Evolutionary conservation across 2,329 filamentous ascomycete genomes (phyloP), one percentile per base, ranked within the genome.

Genomic region (Colletotrichum costaricense): DNA sequence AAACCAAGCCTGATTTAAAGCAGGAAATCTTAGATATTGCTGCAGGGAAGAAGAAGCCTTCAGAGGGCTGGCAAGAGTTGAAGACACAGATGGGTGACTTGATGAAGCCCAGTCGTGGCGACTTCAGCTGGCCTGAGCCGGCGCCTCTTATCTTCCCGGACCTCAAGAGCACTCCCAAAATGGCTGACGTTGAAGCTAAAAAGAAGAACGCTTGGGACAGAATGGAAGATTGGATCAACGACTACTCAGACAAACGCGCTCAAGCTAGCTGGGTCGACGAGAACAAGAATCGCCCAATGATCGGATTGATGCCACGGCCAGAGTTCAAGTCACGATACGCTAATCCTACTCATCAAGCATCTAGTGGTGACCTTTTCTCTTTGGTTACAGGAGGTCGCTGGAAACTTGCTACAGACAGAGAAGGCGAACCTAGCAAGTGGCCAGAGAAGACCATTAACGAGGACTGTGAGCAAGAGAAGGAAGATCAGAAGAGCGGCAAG

Each of bases 61-160:
- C 24, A 4, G n/a, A 49, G 0, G 62, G 55, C 6, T 28, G 3
- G 54, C 14, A 7, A n/a, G 35, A 8, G 9, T 11, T 70, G 19
- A 62, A 60, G 42, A 35, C 52, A 6, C 63, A 70, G 7, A 30
- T 75, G 38, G 24, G 24, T 19, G 55, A 72, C 35, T 58, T 63
- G 52, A 72, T 76, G 63, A 69, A 60, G 24, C 52, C 67, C 1
- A 54, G 58, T 7, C 82, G 82, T 42, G 84, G 82, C 1, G 78
- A 79, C 9, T 86, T 87, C 11, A 80, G 85, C 30, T 79, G 84
- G 42, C 85, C 85, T 0, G 82, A 88, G 58, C 79, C 84, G 2
- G 88, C 88, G 3, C 84, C 87, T 0, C 80, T 90, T 4, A 76
- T 88, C 6, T 89, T 86, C 65, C 88, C 87, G 1, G 42, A 60